Base-by-base conservation (phyloP, 192 early-diverging fungal genomes). In the Umbelopsis isabellina region DNA sequence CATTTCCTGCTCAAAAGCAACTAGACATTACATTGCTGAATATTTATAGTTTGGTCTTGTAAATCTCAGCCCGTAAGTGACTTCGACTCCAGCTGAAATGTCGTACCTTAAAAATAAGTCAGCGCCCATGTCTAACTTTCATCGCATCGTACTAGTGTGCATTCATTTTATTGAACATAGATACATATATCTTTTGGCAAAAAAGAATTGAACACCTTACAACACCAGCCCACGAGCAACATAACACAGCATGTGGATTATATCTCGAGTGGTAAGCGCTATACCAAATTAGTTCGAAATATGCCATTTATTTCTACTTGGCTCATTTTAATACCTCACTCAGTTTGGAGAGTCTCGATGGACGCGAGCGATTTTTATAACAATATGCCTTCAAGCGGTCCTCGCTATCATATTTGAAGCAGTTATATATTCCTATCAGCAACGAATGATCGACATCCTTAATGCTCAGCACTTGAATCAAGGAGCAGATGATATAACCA, bases 291-390 rank as follows among this genome's bases (percentile, higher is more conserved):
- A 33, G 21, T 22, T 45, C 22, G 44, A 23, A 23, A 21, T 1
- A 27, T 68, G 9, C 27, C 52, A 58, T 44, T 66, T 20, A 15
- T 44, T 13, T 46, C 30, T 3, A 52, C 69, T 70, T 44, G 25
- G 45, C 21, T 22, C 21, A 25, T 41, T 15, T 30, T 50, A 47
- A 22, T 74, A 35, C 13, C 53, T 68, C 37, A 18, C 18, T 30
- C 58, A 80, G 79, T 80, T 80, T 73, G 79, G 79, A 46, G 79
- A 80, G 64, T 80, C 79, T 44, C 55, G 72, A 49, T 80, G 75
- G 72, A 80, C 79, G 46, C 71, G 79, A 25, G 67, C 74, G 4
- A 80, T 75, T n/a, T 80, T 80, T 45, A 65, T 71, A 25, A 46
- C 22, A 13, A 58, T 73, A 25, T 51, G 67, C 45, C 12, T 67